Base-by-base conservation (phyloP, 768 basidiomycete genomes). In the Rossbeevera mucosa region DNA sequence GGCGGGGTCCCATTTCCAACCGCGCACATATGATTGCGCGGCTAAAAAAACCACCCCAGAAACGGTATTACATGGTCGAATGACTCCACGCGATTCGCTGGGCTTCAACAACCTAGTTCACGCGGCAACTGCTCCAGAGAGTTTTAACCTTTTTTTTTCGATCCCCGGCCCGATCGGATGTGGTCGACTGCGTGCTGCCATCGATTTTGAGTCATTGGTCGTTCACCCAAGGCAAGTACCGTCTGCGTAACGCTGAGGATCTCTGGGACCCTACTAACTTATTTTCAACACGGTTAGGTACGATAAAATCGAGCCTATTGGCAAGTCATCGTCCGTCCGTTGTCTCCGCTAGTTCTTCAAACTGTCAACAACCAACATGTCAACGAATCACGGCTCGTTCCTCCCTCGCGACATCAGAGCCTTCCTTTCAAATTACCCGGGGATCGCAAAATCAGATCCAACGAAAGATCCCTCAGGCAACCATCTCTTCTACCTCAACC, bases 401-500 rank as follows among this genome's bases (percentile, higher is more conserved):
- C 43, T 24, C 18, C 60, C 66, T 24, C 62, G 56, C 36, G 67
- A 68, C 47, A 60, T 68, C 48, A 33, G 30, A 22, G 44, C 58
- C 48, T 70, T 68, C 55, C 59, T 70, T 41, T 46, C 43, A 30
- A 55, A 58, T 43, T 68, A 68, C 42, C 68, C 55, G 14, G 54
- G 38, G 38, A 45, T 54, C 40, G 22, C 29, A 44, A 51, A 21
- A 45, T 53, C 54, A 22, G 51, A 53, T 18, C 48, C 41, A 48
- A 47, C 9, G 26, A 54, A 28, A 7, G 42, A 56, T 31, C 53
- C 54, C 31, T 52, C 52, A 9, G 75, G 69, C 1, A 90, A 89
- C 65, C 64, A 80, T 26, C 65, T 74, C 42, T 90, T 89, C 65
- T 87, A 88, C 65, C 71, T 72, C 42, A 82, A 84, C 64, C 72